Conservation (phyloP, 2,329 filamentous ascomycete species). For the Xylariaceae sp. region DNA sequence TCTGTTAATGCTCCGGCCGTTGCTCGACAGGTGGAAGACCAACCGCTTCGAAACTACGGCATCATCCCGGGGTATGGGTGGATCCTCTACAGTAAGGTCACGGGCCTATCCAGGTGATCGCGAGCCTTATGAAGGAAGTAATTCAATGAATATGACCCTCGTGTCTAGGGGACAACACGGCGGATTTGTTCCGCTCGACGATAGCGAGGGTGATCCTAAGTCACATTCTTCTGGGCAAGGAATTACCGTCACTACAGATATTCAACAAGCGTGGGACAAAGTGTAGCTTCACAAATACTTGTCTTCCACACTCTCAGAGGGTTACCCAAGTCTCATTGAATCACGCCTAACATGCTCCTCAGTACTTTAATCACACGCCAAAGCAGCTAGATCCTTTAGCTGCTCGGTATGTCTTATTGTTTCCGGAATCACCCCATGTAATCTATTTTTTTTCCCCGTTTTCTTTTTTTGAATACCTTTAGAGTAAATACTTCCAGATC, state of each 20-base stretch:
- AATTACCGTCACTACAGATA: background rate
- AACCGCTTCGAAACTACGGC: background rate
- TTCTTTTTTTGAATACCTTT: no score
- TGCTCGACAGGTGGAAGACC: constrained; percentile 20
- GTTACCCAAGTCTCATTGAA: no score
- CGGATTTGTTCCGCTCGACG: background rate
- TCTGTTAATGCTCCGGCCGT: constrained; percentile 34
- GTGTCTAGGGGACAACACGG: background rate
- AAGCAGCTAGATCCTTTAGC: no score
- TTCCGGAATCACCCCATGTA: no score
- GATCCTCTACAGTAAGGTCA: background rate
- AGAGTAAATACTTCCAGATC: no score
- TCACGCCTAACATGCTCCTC: no score
- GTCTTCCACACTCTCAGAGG: no score
- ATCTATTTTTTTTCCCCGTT: no score
- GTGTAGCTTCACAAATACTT: background rate
- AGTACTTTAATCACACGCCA: no score
- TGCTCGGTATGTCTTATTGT: no score
- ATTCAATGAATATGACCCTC: background rate
- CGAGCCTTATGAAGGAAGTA: background rate
- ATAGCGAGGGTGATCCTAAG: background rate
- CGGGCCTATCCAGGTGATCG: no score
- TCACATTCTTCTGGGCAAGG: background rate
- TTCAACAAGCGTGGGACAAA: background rate
- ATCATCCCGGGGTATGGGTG: background rate